A percentile compares a stretch with the other conserved stretches of the same genome.
Evolutionary conservation across 2,329 filamentous ascomycete species (phyloP).

Genomic region (Stemphylium lycopersici): DNA sequence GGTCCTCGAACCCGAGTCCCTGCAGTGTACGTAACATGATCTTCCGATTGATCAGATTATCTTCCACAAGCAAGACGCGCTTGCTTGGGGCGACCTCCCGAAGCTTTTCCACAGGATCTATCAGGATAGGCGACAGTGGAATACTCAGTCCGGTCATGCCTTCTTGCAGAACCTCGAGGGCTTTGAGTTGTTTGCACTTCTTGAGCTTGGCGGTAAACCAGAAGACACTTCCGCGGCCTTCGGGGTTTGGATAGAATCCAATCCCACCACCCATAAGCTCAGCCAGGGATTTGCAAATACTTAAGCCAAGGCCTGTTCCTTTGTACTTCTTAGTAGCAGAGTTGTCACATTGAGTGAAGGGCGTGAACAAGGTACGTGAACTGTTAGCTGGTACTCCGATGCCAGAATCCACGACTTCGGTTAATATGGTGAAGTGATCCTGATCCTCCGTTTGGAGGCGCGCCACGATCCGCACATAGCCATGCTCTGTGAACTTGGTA

Average conservation of each 20-base stretch:
- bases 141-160: conserved; percentile 15
- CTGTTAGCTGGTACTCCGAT: conserved; percentile 59
- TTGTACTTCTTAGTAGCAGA: conserved; percentile 61
- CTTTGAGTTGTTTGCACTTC: conserved; percentile 32
- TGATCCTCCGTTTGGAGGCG: conserved; percentile 52
- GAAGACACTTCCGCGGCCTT: conserved; percentile 56
- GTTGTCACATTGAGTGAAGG: conserved; percentile 63
- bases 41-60: conserved; percentile 56
- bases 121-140: conserved; percentile 4
- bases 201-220: conserved; percentile 56
- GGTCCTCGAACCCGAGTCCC: conserved; percentile 40
- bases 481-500: conserved; percentile 66
- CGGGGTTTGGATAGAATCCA: conserved; percentile 55
- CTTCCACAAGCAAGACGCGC: conserved; percentile 53
- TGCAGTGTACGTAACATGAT: conserved; percentile 56
- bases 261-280: conserved; percentile 64
- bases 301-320: conserved; percentile 63
- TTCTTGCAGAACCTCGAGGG: conserved; percentile 19
- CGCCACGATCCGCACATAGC: conserved; percentile 56
- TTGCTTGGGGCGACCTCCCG: conserved; percentile 27
- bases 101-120: conserved; percentile 29
- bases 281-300: conserved; percentile 63
- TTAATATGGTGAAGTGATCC: conserved; percentile 55
- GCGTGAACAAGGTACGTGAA: conserved; percentile 59
- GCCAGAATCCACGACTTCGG: conserved; percentile 61